Evolutionary conservation across 192 early-diverging fungal genomes (phyloP), one percentile per base, ranked within the genome.

Genomic region (Entomortierella beljakovae): DNA sequence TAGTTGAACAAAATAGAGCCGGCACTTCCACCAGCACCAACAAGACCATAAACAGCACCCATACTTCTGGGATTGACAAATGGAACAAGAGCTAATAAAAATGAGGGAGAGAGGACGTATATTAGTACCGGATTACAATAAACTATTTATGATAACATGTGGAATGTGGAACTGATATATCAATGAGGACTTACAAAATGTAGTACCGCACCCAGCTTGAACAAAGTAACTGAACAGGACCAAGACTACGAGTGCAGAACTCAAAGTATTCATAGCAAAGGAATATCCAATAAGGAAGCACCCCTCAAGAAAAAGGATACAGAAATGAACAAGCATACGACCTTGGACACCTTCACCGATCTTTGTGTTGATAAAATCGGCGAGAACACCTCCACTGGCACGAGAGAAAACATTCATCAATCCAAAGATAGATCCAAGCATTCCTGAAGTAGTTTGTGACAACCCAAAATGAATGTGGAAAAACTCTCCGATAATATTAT

Each of bases 371-470:
- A 86, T 33, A 57, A 60, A 56, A 55, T 92, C 90, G 9, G 87
- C 85, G 26, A 89, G 18, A 26, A 90, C 56, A 22, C 90, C 90
- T 31, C 90, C 90, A 4, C 83, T 64, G 2, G 86, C 82, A 34
- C 90, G 87, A 23, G 90, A 87, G 57, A 92, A 90, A 16, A 92
- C 15, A 64, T 92, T 92, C 76, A 92, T 80, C 20, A 92, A 60
- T 29, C 90, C 90, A 82, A 92, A 92, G 43, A 89, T 63, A 28
- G 88, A 82, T 23, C 81, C 90, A 53, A 89, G 60, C 57, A 71
- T 67, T 31, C 82, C 81, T 1, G 86, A 86, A 26, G 64, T 77
- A 1, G 65, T 71, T 40, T 84, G 75, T 25, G 57, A 55, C 33
- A 88, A 68, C 0, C 61, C 42, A 51, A 88, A 91, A 23, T 80